Evolutionary conservation across 306 rosid species (phyloP), one percentile per base, ranked within the genome.

Genomic region (Fagus sylvatica): DNA sequence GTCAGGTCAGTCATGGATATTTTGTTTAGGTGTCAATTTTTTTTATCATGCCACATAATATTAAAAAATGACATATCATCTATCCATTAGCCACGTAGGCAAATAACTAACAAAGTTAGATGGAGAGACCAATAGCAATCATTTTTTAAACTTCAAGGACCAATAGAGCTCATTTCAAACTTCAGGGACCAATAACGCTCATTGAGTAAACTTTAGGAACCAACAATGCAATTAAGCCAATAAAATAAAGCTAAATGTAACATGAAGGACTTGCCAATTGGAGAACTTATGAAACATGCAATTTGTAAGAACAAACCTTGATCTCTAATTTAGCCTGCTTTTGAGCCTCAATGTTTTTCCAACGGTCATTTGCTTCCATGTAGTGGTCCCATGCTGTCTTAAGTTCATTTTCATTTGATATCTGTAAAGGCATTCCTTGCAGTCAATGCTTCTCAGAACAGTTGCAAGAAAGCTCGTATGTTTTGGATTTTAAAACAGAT

Each of bases 301-400:
- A 5, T 10, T 40, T 70, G 78, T 66, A 66, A 48, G 83, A 71
- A 81, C 87, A 67, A 76, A 94, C 98, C 97, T 86, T 92, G 71
- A 67, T 77, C 74, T 84, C 88, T 59, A 30, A 74, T 84, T 87
- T 94, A 49, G 95, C 92, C 71, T 88, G 83, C 69, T 73, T 77
- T 78, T 90, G 85, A 73, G 92, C 97, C 67, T 88, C 97, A 9
- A 70, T 68, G 78, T 79, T 75, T 83, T 88, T 87, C 91, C 93
- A 94, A 32, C 68, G 55, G 66, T 84, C 91, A 87, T 87, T 88
- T 79, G 97, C 95, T 53, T 74, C 84, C 88, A 84, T 80, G 87
- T 92, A 92, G 75, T 53, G 34, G 53, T 89, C 93, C 97, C 90
- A 88, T 11, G 92, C 86, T 57, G 85, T 86, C 82, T 90, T 82